Base-by-base conservation (phyloP, 129 eudicot genomes). In the Tagetes patula region DNA sequence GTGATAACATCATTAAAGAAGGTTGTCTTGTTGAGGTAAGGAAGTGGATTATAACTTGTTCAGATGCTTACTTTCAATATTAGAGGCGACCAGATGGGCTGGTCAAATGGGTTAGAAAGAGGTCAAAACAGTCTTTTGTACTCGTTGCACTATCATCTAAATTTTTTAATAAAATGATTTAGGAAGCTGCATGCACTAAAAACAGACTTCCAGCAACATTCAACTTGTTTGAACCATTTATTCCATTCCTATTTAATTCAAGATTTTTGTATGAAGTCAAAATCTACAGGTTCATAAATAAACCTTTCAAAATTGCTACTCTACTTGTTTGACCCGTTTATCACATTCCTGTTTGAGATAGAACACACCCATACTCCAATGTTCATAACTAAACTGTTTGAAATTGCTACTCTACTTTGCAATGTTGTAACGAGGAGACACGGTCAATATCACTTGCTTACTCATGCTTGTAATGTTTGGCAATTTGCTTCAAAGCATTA, bases 1-100 rank as follows among this genome's bases (percentile, higher is more conserved):
- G 76, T 34, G 89, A 80, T 69, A 73, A 71, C 41, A 61, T 36
- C 32, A 85, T 95, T 37, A 80, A 71, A 75, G 94, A 85, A 72
- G 94, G 89, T 37, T 86, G 83, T 76, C 52, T 59, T 82, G 97
- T 95, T 70, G 99, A 95, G 97, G 99, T 94, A 65, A 73, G 81
- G 70, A 53, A 11, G 39, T 56, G 43, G 46, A 56, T 38, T 27
- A 41, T 38, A 41, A 32, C 54, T 31, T 39, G n/a, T n/a, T 75
- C 33, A 14, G 6, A 42, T 78, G 64, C 32, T 58, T 58, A 8
- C 39, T 3, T 30, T 58, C 9, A 38, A 30, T n/a, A 37, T n/a
- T 12, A 34, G 27, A 61, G 27, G 67, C 13, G 30, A 45, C 45
- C 36, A 37, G 67, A 61, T 5, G 67, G 43, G 6, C 39, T 32